Base-by-base conservation (phyloP, 1,284 basidiomycete species). In the Ganoderma boninense region DNA sequence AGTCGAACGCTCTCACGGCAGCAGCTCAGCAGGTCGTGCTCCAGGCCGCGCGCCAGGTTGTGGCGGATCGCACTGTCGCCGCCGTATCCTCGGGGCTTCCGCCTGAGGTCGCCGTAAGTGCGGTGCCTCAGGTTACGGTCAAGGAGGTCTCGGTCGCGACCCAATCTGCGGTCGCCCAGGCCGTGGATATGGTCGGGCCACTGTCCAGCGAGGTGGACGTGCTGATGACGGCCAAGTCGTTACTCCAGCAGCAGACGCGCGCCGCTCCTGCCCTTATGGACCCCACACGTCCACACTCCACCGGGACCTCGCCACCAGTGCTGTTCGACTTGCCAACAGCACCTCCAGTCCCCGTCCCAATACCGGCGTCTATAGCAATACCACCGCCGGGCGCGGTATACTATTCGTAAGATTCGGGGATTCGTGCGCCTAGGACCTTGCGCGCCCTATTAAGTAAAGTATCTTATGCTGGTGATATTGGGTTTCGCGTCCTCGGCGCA, bases 1-100 rank as follows among this genome's bases (percentile, higher is more conserved):
- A 85, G 66, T 82, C 87, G 38, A 84, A 82, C 56, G 83, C 84
- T 11, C 82, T 89, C 69, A 92, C 92, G 8, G 89, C 88, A 11
- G 93, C 93, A 6, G 92, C 92, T 14, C 91, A 93, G 75, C 89
- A 92, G 69, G 90, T 95, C 63, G 93, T 95, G 56, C 85, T 93
- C 60, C 90, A 92, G 77, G 93, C 93, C 43, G 93, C 93, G 8
- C 90, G 92, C 70, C 87, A 88, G 69, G 87, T 89, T n/a, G 87
- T 85, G 20, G 86, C 87, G 10, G 87, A 89, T 70, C 86, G 84
- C 42, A 84, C 85, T 13, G 84, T 83, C 16, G 84, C 82, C 5
- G 83, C 84, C 23, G 82, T 84, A 26, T 82, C 80, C 4, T 82
- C 82, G 18, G 85, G 86, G 20, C 71, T 85, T 35, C 77, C 79